Conservation (phyloP, 1,139 yeast species). For the Hyphopichia fennica region DNA sequence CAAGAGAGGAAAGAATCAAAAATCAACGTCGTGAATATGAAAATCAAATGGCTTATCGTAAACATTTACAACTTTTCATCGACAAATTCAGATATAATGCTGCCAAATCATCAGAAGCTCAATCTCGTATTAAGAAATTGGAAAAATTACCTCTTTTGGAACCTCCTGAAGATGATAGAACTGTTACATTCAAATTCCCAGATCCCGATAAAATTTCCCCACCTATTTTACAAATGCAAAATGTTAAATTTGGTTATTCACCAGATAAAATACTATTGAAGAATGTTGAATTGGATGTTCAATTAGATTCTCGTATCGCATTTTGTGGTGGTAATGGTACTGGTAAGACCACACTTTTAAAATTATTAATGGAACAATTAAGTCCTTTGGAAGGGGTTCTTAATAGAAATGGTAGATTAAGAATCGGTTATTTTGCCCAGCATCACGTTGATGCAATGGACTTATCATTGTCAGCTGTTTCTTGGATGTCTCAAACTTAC, state of each 20-base stretch:
- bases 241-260: conserved; percentile 82
- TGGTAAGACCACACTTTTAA: conserved; percentile 94
- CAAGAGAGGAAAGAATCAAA: conserved; percentile 93
- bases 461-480: conserved; percentile 79
- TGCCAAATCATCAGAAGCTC: conserved; percentile 96
- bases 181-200: conserved; percentile 85
- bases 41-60: conserved; percentile 93
- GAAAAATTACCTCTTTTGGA: conserved; percentile 91
- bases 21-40: conserved; percentile 94
- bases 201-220: conserved; percentile 93
- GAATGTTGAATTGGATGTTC: conserved; percentile 86
- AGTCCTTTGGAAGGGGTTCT: conserved; percentile 75
- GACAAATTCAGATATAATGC: conserved; percentile 97
- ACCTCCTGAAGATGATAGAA: conserved; percentile 91
- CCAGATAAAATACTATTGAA: conserved; percentile 61
- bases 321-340: conserved; percentile 99
- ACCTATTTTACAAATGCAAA: conserved; percentile 86
- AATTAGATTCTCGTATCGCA: conserved; percentile 92
- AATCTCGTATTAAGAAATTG: conserved; percentile 92
- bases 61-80: conserved; percentile 89
- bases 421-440: conserved; percentile 98
- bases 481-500: conserved; percentile 86
- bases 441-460: conserved; percentile 99
- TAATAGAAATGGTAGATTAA: conserved; percentile 76
- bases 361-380: conserved; percentile 76